phyloP scores from a whole-genome alignment of 176 grass and related monocot genomes.

The Bonia amplexicaulis region DNA sequence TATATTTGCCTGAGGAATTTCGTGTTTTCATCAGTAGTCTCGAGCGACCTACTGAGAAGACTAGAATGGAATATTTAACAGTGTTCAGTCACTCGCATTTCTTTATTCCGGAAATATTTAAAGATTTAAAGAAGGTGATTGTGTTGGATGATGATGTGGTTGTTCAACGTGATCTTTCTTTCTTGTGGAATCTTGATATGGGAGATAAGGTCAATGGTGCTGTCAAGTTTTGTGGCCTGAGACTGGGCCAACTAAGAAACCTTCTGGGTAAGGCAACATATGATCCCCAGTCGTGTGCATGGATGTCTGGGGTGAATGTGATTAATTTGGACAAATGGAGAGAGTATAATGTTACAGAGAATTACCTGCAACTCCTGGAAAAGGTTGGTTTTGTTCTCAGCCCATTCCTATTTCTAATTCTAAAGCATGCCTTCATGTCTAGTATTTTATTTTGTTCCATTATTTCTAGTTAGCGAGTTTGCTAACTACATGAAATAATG shows the following conservation, averaged over 20 bases:
- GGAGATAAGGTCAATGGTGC: conserved; percentile 90
- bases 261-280: conserved; percentile 65
- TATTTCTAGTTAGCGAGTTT: not conserved
- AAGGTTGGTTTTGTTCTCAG: conserved; percentile 51
- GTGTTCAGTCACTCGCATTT: conserved; percentile 97
- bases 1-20: conserved; percentile 88
- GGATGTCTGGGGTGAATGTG: conserved; percentile 96
- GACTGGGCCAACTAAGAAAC: conserved; percentile 65
- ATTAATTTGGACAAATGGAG: conserved; percentile 97
- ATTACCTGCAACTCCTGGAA: conserved; percentile 68
- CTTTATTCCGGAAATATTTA: conserved; percentile 95
- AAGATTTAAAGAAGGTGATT: conserved; percentile 80
- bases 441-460: conserved; percentile 3
- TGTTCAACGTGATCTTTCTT: conserved; percentile 87
- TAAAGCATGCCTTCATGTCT: not conserved
- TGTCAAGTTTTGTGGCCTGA: conserved; percentile 74
- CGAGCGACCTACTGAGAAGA: conserved; percentile 60
- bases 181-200: conserved; percentile 89
- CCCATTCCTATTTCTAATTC: not conserved
- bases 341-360: conserved; percentile 76
- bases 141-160: conserved; percentile 96
- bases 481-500: not conserved
- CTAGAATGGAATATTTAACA: conserved; percentile 74
- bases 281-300: conserved; percentile 80
- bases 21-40: conserved; percentile 75